Evolutionary conservation across 2,329 filamentous ascomycete genomes (phyloP), one percentile per base, ranked within the genome.

Genomic region (Blastomyces percursus): DNA sequence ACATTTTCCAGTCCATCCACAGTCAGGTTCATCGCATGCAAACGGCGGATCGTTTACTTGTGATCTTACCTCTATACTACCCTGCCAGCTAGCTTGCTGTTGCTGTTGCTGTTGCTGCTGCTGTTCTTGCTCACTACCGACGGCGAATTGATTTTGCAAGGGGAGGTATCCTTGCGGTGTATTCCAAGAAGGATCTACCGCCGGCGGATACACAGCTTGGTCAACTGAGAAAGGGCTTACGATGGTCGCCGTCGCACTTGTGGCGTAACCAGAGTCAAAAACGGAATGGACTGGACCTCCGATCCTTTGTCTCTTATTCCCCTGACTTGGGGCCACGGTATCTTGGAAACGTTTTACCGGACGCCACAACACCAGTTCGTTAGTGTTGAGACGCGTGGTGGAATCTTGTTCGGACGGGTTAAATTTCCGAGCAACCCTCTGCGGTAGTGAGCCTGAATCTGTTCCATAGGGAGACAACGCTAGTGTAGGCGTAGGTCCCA

Each of bases 201-300:
- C 12, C 12, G 35, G 21, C 19, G 27, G 35, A 38, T 51, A 19
- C 16, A 46, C 16, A n/a, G 44, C 2, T 24, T 24, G 30, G 24
- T 73, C 72, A 19, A 71, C 52, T 1, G 67, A 67, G 1, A 71
- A 72, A 4, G 68, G 67, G 16, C 70, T 68, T 7, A 69, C 64
- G 2, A 71, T 67, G 1, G 66, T 68, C 1, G 72, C 69, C 11
- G 69, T 66, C 46, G 68, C 67, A 58, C 68, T 72, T 12, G 71
- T 75, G 14, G 67, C 72, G 64, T 76, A 77, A 6, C 71, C 74
- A 0, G 75, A 76, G 64, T 77, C 74, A 0, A 67, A 68, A 11
- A 69, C 70, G 30, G 69, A 64, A 19, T 70, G 64, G 14, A 70
- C 68, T 7, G 68, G 56, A n/a, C 67, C 69, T 11, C 60, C 38